Base-by-base conservation (phyloP, 129 eudicot genomes). In the Flaveria brownii region DNA sequence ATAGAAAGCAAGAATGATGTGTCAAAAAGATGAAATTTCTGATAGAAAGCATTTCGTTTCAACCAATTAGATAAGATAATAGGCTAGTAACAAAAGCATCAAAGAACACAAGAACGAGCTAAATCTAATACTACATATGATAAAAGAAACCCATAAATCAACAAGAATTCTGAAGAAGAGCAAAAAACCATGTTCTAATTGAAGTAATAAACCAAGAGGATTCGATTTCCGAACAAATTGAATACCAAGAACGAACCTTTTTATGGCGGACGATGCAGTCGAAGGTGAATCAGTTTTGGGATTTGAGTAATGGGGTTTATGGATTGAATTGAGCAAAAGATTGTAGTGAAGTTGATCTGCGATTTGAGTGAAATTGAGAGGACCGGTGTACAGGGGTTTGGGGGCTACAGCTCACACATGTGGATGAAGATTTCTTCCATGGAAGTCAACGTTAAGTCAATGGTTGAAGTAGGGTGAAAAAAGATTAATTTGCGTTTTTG, bases 391-490 rank as follows among this genome's bases (percentile, higher is more conserved):
- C 69, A 69, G 54, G 45, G 57, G 11, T 23, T 54, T 8, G 81
- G 69, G 59, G 69, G 54, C 41, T 26, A 49, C 17, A 52, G 62
- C 4, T 74, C 69, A 77, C 69, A 77, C 70, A 45, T 78, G 82
- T 70, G 76, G 82, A 59, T 59, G 77, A 17, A 78, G 39, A 67
- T 39, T 73, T 39, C 62, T 75, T 75, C 71, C 49, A 49, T 78
- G 20, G 39, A 39, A 42, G 76, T 70, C 77, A 60, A 70, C 71
- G 77, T 4, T 6, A 26, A 5, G 75, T 77, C 75, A 78, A 71
- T 6, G 77, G 77, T 36, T 71, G 9, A 13, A 26, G 54, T 10
- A 42, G 68, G 30, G 18, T 62, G 4, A 30, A 14, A 66, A 50
- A 20, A 6, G 36, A 25, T 8, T 14, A 47, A 5, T 25, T 15